Percentiles rank a stretch among this genome's conserved stretches.
These are phyloP conservation scores for Adenanthera pavonina DNA, from an alignment of 306 rosid species.

Conservation along the genomic window DNA sequence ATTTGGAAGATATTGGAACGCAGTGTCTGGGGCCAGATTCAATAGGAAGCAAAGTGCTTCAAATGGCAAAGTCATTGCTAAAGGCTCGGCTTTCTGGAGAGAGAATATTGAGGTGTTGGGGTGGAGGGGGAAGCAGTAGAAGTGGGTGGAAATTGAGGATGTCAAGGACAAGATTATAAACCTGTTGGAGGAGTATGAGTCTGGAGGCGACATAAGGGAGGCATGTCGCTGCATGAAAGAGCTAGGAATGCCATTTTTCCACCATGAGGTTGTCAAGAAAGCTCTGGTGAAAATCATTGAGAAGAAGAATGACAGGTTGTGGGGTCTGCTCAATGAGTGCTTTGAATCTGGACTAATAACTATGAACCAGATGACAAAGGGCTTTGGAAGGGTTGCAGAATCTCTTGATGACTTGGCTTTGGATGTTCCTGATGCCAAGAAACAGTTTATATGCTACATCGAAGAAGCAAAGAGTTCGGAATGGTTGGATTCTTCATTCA, in stretches of 20 bases:
- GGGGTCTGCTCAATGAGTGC: slow-evolving; percentile 69
- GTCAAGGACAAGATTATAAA: slow-evolving; percentile 73
- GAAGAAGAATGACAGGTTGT: slow-evolving; percentile 65
- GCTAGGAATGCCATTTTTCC: slow-evolving; percentile 79
- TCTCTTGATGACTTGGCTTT: slow-evolving; percentile 73
- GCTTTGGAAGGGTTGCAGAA: slow-evolving; percentile 70
- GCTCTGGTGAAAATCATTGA: slow-evolving; percentile 58
- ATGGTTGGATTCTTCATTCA: slow-evolving; percentile 69
- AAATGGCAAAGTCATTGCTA: slow-evolving; percentile 66
- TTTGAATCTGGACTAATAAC: slow-evolving; percentile 71
- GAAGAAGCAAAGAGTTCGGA: slow-evolving; percentile 60
- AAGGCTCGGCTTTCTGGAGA: slow-evolving; percentile 72
- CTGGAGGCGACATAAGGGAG: slow-evolving; percentile 65
- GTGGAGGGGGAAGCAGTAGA: slow-evolving; percentile 71
- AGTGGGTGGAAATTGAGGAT: slow-evolving; percentile 75
- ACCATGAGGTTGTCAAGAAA: slow-evolving; percentile 77
- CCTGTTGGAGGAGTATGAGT: slow-evolving; percentile 68
- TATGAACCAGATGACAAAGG: slow-evolving; percentile 68
- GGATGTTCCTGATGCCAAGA: slow-evolving; percentile 77
- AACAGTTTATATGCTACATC: slow-evolving; percentile 53
- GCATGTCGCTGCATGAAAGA: slow-evolving; percentile 73
- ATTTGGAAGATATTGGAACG: slow-evolving; percentile 72
- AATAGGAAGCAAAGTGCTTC: slow-evolving; percentile 59
- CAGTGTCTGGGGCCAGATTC: slow-evolving; percentile 50
- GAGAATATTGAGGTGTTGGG: slow-evolving; percentile 78